These are phyloP conservation scores for Xylaria telfairii DNA, from an alignment of 495 filamentous ascomycete species.

Conservation along the genomic window DNA sequence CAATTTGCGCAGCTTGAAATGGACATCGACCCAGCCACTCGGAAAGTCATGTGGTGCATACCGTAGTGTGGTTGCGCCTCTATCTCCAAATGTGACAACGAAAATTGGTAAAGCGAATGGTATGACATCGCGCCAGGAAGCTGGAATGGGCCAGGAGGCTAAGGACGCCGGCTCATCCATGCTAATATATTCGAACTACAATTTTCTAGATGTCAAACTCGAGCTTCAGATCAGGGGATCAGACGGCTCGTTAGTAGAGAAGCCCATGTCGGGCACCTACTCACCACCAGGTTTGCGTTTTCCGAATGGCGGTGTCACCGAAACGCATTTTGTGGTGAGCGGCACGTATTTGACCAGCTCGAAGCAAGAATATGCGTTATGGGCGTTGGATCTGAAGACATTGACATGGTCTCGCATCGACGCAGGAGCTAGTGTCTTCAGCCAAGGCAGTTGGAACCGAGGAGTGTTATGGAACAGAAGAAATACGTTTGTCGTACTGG, in stretches of 20 bases:
- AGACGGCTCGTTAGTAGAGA: constrained; percentile 85
- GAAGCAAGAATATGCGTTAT: constrained; percentile 97
- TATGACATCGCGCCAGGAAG: constrained; percentile 39
- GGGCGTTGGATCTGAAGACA: constrained; percentile 88
- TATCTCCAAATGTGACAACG: constrained; percentile 67
- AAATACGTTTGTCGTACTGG: constrained; percentile 93
- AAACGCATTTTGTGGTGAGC: constrained; percentile 94
- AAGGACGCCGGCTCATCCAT: constrained; percentile 76
- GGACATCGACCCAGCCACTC: constrained; percentile 84
- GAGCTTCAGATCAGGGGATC: constrained; percentile 86
- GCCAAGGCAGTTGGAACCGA: constrained; percentile 95
- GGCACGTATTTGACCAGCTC: constrained; percentile 96
- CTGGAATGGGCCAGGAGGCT: constrained; percentile 53
- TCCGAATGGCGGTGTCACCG: constrained; percentile 92
- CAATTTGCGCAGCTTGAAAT: constrained; percentile 94
- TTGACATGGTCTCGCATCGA: constrained; percentile 95
- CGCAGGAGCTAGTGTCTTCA: constrained; percentile 91
- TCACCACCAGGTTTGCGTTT: constrained; percentile 93
- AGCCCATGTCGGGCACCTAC: constrained; percentile 83
- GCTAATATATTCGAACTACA: constrained; percentile 99
- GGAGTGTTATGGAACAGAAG: constrained; percentile 90
- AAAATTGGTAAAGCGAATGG: constrained; percentile 68
- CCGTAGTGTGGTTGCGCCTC: constrained; percentile 87
- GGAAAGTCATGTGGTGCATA: constrained; percentile 95
- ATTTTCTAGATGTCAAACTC: constrained; percentile 95